These are phyloP conservation scores for Inga oerstediana DNA, from an alignment of 306 rosid genomes.

Conservation along the genomic window DNA sequence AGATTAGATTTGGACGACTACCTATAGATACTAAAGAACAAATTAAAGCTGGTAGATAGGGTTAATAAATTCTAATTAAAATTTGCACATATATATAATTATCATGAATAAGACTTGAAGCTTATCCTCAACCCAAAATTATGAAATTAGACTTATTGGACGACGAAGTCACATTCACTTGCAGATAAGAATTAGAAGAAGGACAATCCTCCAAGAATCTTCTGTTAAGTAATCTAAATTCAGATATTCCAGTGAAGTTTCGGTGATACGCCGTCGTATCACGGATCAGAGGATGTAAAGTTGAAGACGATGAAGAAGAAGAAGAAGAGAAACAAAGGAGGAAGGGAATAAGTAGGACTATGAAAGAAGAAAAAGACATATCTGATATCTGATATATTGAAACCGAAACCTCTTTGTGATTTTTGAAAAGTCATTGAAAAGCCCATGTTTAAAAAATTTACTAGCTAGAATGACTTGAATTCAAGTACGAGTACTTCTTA, in stretches of 20 bases:
- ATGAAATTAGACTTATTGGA: constrained; percentile 11
- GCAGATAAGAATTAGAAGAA: constrained; percentile 31
- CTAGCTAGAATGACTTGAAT: no score
- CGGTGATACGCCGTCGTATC: constrained; percentile 49
- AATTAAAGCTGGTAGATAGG: neutral
- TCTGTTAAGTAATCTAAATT: constrained; percentile 68
- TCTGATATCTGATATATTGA: neutral
- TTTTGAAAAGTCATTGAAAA: no score
- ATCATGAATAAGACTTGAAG: neutral
- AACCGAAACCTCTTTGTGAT: constrained; percentile 3
- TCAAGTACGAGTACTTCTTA: no score
- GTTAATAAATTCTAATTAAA: neutral
- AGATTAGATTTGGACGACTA: neutral
- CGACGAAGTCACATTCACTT: constrained; percentile 31
- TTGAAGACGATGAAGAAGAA: constrained; percentile 21
- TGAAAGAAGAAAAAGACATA: neutral
- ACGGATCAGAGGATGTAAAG: constrained; percentile 33
- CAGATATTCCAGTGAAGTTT: constrained; percentile 68
- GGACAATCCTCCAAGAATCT: constrained; percentile 47
- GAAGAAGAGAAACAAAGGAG: neutral
- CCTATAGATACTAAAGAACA: neutral
- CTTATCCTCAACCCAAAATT: neutral
- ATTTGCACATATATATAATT: neutral
- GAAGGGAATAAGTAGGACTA: constrained; percentile 14
- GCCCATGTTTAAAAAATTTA: no score